These are phyloP conservation scores for Oenanthe javanica DNA, from an alignment of 140 eudicot species.

Conservation along the genomic window DNA sequence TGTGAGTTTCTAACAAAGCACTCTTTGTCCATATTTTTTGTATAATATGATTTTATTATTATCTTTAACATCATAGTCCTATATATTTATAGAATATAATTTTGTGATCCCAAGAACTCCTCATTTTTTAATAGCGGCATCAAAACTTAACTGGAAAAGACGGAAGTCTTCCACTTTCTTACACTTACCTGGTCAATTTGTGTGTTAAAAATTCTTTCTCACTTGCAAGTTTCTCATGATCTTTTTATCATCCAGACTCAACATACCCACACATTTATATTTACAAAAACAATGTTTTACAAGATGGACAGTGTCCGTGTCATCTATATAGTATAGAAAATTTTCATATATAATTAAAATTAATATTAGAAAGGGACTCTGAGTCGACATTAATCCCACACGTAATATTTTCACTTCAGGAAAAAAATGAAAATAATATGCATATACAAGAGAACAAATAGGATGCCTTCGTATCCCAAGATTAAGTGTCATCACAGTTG, in stretches of 20 bases:
- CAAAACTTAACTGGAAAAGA: neutral
- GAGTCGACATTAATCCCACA: neutral
- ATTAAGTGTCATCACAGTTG: slow-evolving; percentile 5
- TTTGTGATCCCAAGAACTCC: too few relatives aligned
- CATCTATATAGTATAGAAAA: too few relatives aligned
- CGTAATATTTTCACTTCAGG: neutral
- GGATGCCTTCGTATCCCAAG: neutral
- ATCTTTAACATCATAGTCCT: too few relatives aligned
- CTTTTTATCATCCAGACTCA: neutral
- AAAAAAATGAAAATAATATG: neutral
- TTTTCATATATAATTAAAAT: neutral
- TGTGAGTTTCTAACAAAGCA: too few relatives aligned
- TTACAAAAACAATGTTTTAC: neutral
- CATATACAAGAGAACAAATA: neutral
- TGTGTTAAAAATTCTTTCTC: neutral
- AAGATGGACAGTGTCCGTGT: neutral
- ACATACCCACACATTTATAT: neutral
- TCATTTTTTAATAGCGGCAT: too few relatives aligned
- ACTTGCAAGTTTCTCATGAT: neutral
- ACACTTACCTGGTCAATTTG: neutral
- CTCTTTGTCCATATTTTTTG: too few relatives aligned
- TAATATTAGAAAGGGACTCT: neutral
- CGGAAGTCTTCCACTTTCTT: neutral
- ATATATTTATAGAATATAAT: too few relatives aligned
- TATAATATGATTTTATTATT: too few relatives aligned